Conservation (phyloP, 257 asterid species). For the Solanum phureja region DNA sequence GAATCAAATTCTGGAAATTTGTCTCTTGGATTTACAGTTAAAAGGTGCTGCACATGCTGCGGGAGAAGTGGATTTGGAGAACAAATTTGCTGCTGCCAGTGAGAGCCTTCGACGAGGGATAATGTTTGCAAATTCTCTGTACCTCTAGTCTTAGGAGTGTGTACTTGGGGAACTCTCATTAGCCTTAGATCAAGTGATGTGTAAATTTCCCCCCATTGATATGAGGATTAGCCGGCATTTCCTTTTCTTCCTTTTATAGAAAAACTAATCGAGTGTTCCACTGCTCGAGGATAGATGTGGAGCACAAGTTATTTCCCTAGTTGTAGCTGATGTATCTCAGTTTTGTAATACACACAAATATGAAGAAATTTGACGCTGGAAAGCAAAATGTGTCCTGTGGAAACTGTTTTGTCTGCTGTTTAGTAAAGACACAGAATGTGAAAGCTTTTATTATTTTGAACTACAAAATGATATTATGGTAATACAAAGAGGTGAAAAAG, state of each 20-base stretch:
- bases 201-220: neutral
- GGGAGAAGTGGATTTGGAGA: slow-evolving; percentile 79
- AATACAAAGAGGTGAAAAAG: neutral
- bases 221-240: neutral
- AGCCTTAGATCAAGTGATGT: neutral
- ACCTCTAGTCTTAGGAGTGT: slow-evolving; percentile 31
- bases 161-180: neutral
- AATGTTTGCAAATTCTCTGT: slow-evolving; percentile 93
- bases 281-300: neutral
- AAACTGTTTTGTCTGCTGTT: neutral
- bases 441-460: neutral
- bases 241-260: neutral
- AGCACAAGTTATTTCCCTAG: neutral
- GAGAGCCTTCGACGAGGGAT: slow-evolving; percentile 94
- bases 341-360: neutral
- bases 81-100: slow-evolving; percentile 72
- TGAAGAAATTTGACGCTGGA: neutral
- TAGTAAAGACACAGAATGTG: neutral
- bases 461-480: neutral
- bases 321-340: neutral
- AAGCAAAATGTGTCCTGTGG: neutral
- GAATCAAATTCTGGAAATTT: neutral
- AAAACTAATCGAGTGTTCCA: neutral
- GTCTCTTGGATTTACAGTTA: slow-evolving; percentile 33
- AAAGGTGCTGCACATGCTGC: slow-evolving; percentile 90